A percentile compares a stretch with the other conserved stretches of the same genome.
phyloP scores from a whole-genome alignment of 176 grass and related monocot species.

The Guadua angustifolia region DNA sequence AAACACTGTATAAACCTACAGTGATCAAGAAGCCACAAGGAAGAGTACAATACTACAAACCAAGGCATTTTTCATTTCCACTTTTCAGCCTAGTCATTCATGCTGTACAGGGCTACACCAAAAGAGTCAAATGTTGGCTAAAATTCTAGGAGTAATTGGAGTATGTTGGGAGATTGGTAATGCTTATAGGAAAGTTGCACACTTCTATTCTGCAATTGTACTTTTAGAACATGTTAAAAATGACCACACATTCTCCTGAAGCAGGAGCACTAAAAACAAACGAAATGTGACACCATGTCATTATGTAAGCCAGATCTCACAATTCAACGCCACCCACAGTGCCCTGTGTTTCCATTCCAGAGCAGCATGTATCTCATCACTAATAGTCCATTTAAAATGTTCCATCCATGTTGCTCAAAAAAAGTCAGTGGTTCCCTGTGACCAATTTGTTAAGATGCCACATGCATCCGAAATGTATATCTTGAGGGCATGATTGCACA shows the following conservation, averaged over 20 bases:
- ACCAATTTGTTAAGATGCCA: background rate
- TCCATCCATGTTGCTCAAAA: background rate
- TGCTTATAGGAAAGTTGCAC: background rate
- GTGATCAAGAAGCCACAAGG: background rate
- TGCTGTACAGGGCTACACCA: constrained; percentile 7
- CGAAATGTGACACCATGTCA: background rate
- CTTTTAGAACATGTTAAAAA: constrained; percentile 2
- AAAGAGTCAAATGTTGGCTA: background rate
- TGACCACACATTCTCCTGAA: constrained; percentile 1
- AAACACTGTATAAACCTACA: background rate
- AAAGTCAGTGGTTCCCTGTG: background rate
- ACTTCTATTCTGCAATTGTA: background rate
- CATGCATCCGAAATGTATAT: background rate
- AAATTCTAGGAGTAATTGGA: constrained; percentile 22
- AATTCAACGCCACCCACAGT: background rate
- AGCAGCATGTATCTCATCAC: background rate
- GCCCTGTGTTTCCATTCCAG: background rate
- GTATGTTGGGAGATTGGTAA: background rate
- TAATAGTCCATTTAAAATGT: background rate
- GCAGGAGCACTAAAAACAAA: constrained; percentile 14
- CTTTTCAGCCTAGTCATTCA: background rate
- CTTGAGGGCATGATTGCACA: background rate
- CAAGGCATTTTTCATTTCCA: background rate
- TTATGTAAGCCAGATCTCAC: background rate
- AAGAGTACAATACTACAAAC: constrained; percentile 10